A percentile compares a stretch with the other conserved stretches of the same genome.
Conservation (phyloP, 768 basidiomycete genomes). For the Boletellus ananas region DNA sequence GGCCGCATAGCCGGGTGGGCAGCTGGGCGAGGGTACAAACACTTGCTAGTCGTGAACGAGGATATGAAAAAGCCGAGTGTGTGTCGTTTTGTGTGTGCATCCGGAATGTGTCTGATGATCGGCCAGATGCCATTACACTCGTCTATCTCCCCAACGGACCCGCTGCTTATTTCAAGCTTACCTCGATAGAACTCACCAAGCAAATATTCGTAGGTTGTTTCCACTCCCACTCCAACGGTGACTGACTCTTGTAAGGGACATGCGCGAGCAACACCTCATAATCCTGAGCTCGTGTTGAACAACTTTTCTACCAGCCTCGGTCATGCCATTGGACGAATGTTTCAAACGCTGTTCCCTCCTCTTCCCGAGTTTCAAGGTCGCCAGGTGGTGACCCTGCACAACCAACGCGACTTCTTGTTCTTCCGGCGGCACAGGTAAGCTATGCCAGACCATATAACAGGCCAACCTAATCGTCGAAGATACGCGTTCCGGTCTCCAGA, state of each 20-base stretch:
- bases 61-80: slow-evolving; percentile 91
- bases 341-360: slow-evolving; percentile 94
- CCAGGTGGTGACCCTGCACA: slow-evolving; percentile 96
- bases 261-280: slow-evolving; percentile 86
- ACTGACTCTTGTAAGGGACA: slow-evolving; percentile 59
- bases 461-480: slow-evolving; percentile 36
- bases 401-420: slow-evolving; percentile 97
- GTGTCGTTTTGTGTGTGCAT: slow-evolving; percentile 28
- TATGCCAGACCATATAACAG: background rate
- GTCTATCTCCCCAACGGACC: slow-evolving; percentile 90
- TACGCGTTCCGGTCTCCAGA: slow-evolving; percentile 91
- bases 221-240: background rate
- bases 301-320: slow-evolving; percentile 93
- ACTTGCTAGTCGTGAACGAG: slow-evolving; percentile 91
- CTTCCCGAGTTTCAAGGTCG: slow-evolving; percentile 93
- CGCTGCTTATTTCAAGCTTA: slow-evolving; percentile 92
- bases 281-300: slow-evolving; percentile 94
- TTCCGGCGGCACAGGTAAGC: slow-evolving; percentile 89
- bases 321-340: slow-evolving; percentile 89
- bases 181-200: slow-evolving; percentile 80
- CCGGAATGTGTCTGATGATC: slow-evolving; percentile 5
- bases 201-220: slow-evolving; percentile 68
- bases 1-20: slow-evolving; percentile 94
- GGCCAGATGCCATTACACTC: slow-evolving; percentile 85
- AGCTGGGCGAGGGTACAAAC: slow-evolving; percentile 80